Base-by-base conservation (phyloP, 306 rosid genomes). In the Quercus parvula region DNA sequence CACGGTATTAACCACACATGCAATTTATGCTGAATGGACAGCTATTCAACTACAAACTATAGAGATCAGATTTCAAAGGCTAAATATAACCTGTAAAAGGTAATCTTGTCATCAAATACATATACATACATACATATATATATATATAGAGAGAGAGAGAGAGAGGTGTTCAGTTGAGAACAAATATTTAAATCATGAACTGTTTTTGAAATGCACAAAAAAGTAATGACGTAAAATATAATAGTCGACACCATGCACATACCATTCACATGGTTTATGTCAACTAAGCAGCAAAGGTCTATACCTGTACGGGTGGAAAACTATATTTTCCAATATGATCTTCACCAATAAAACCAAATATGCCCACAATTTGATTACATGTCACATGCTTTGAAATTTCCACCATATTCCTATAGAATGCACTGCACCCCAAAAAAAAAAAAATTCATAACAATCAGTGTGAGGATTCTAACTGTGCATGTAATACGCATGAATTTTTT, bases 281-380 rank as follows among this genome's bases (percentile, higher is more conserved):
- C 51, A 25, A 25, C 15, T 70, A 71, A 28, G 44, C 63, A 82
- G 81, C 66, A 63, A 63, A 76, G 56, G 79, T 56, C 24, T 62
- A 41, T 88, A 93, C 99, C 98, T 91, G 99, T 51, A 96, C 89
- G 0, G 98, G 97, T 28, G 98, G 99, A 81, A 96, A 96, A 82
- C 93, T 88, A 78, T 92, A 94, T 91, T 96, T 96, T 64, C 97
- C 99, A 74, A 96, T 91, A 71, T 96, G 93, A 89, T 96, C 98
- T 86, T 96, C 99, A 25, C 97, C 91, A 0, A 85, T 83, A 79
- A 96, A 96, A 79, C 99, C 98, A 80, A 96, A 96, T 49, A 90
- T 96, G 66, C 98, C 99, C 15, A 91, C 96, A 74, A 88, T 96
- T 92, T 90, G 92, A 87, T 96, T 96, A 84, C 89, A 90, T 2